Conservation (phyloP, 2,329 filamentous ascomycete genomes). For the Neofusicoccum parvum region DNA sequence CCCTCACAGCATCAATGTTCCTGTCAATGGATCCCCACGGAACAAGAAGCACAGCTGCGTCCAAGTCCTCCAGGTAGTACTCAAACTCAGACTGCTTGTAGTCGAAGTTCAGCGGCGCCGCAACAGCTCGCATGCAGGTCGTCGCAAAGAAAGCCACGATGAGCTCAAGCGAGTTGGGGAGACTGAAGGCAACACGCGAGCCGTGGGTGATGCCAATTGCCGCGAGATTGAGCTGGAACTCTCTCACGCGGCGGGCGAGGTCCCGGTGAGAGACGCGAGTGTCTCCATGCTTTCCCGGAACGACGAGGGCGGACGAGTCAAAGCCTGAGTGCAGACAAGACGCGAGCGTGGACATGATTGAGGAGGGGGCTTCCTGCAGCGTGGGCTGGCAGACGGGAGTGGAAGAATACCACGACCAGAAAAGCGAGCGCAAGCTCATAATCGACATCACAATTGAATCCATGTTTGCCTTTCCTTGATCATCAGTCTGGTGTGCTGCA, state of each 20-base stretch:
- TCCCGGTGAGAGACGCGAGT: neutral
- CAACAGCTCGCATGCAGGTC: slow-evolving; percentile 73
- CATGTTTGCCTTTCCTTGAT: neutral
- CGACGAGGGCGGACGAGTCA: slow-evolving; percentile 9
- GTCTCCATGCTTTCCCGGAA: neutral
- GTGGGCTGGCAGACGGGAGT: neutral
- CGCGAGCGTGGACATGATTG: slow-evolving; percentile 21
- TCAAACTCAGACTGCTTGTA: slow-evolving; percentile 85
- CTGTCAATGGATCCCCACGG: slow-evolving; percentile 65
- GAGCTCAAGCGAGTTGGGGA: slow-evolving; percentile 68
- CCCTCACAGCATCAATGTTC: slow-evolving; percentile 67
- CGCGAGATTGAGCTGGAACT: slow-evolving; percentile 50
- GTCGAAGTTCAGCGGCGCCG: slow-evolving; percentile 74
- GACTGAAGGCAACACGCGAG: slow-evolving; percentile 60
- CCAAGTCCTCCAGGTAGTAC: slow-evolving; percentile 80
- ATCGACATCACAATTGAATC: neutral
- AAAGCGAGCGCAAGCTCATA: neutral
- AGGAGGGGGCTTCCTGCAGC: neutral
- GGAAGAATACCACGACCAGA: neutral
- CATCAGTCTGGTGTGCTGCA: neutral
- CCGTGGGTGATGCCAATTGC: slow-evolving; percentile 36
- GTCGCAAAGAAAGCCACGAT: slow-evolving; percentile 75
- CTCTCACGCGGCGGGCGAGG: neutral
- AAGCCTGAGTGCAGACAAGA: slow-evolving; percentile 21
- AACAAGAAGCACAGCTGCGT: slow-evolving; percentile 70